Evolutionary conservation across 345 rosid genomes (phyloP), one percentile per base, ranked within the genome.

Genomic region (Eutrema yunnanense): DNA sequence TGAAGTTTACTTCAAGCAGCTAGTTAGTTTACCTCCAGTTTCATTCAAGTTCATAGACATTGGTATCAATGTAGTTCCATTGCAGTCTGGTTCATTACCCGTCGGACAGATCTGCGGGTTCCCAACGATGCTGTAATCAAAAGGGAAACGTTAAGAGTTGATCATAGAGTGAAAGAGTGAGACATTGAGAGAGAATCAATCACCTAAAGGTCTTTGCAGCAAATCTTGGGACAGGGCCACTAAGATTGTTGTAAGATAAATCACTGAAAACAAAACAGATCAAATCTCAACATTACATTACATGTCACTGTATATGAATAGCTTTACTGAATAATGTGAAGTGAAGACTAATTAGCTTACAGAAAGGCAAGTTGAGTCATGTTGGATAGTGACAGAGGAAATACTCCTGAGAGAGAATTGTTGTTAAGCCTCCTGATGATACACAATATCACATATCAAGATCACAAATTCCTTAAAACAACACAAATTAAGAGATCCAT

Each of bases 31-130:
- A 95, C 97, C 59, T 76, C 87, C 82, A 53, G 98, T 80, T 80
- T 55, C 74, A 67, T 88, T 95, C 84, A 95, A 83, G 83, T 86
- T 88, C 99, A 92, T 95, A 73, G 99, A 95, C 96, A 95, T 90
- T 33, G 99, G 97, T 80, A 92, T 95, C 50, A 90, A 74, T 59
- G 83, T 80, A 50, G 87, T 80, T 67, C 99, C 96, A 53, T 77
- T 78, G 82, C 99, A 95, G 49, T 90, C 96, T 48, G 94, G 96
- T 79, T 95, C 96, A 29, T 88, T 81, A 52, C 99, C 97, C 3
- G 92, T 92, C 3, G 94, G 84, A 60, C 99, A 95, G 71, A 92
- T 86, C 77, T 77, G 82, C 36, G 96, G 96, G 81, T 95, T 95
- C 44, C 99, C 99, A 48, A 79, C 82, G 48, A 95, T 86, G 81